Conservation (phyloP, 2,329 filamentous ascomycete genomes). For the Aspergillus cejpii region DNA sequence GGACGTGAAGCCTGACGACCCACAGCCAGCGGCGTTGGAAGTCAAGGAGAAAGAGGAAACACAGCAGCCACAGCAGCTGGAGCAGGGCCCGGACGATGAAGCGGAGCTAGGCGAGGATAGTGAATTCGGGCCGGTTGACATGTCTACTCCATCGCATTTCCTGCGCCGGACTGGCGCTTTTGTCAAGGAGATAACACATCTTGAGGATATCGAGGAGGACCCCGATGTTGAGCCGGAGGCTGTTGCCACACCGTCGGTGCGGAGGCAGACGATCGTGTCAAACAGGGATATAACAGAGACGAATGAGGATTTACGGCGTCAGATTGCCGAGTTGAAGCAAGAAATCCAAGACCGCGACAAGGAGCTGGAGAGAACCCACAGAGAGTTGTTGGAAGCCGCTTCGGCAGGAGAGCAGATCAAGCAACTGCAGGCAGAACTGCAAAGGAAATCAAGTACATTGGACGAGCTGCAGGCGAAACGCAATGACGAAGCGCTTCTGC, state of each 20-base stretch:
- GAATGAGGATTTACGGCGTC: constrained; percentile 24
- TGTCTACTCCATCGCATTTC: constrained; percentile 41
- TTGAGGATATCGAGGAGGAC: constrained; percentile 36
- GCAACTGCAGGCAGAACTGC: constrained; percentile 35
- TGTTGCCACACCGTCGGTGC: constrained; percentile 24
- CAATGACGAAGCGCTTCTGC: constrained; percentile 21
- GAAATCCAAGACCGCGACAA: constrained; percentile 31
- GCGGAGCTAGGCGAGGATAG: constrained; percentile 34
- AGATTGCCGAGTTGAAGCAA: constrained; percentile 29
- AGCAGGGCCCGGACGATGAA: constrained; percentile 24
- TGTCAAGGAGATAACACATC: constrained; percentile 28
- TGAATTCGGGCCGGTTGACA: constrained; percentile 40
- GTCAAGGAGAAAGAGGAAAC: constrained; percentile 2
- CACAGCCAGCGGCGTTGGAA: background rate
- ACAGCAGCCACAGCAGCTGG: constrained; percentile 3
- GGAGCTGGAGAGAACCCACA: constrained; percentile 28
- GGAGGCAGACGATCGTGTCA: constrained; percentile 17
- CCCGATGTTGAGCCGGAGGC: constrained; percentile 21
- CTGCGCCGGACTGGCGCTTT: constrained; percentile 25
- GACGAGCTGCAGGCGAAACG: constrained; percentile 22
- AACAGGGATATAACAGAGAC: constrained; percentile 14
- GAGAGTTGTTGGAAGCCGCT: constrained; percentile 29
- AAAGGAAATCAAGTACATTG: constrained; percentile 26
- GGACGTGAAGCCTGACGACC: constrained; percentile 3
- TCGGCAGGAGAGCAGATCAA: constrained; percentile 36